Conservation (phyloP, 805 yeast genomes). For the Phaffomyces opuntiae region DNA sequence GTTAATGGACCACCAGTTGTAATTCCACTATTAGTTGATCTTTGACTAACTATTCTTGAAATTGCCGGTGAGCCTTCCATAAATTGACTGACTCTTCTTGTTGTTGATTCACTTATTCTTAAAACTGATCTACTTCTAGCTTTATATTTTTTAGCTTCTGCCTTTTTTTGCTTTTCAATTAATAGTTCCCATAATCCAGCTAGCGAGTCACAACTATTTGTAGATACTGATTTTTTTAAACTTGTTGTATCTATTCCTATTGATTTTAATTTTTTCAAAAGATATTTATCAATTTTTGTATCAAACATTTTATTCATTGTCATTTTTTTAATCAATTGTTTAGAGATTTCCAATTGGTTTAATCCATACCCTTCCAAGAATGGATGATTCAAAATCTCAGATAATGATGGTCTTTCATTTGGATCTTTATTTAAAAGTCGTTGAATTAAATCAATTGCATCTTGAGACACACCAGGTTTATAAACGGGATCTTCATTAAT, state of each 20-base stretch:
- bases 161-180: constrained; percentile 38
- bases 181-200: constrained; percentile 71
- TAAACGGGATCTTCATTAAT: constrained; percentile 59
- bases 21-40: constrained; percentile 8
- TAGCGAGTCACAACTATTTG: constrained; percentile 59
- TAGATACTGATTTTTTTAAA: constrained; percentile 49
- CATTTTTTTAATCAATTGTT: constrained; percentile 29
- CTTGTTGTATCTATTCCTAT: constrained; percentile 58
- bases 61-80: constrained; percentile 22
- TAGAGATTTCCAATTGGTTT: constrained; percentile 33
- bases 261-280: constrained; percentile 52
- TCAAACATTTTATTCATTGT: constrained; percentile 40
- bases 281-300: constrained; percentile 52
- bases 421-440: constrained; percentile 63
- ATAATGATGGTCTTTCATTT: constrained; percentile 47
- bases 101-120: constrained; percentile 23
- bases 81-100: constrained; percentile 22
- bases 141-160: constrained; percentile 26
- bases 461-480: constrained; percentile 38
- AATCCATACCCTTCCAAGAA: constrained; percentile 41
- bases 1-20: not conserved
- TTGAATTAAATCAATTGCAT: constrained; percentile 44
- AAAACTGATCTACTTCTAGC: constrained; percentile 28
- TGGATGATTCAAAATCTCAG: constrained; percentile 44
- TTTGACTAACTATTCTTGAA: constrained; percentile 24